Evolutionary conservation across 1,284 basidiomycete species (phyloP).

Genomic region (Vanrija pseudolonga): DNA sequence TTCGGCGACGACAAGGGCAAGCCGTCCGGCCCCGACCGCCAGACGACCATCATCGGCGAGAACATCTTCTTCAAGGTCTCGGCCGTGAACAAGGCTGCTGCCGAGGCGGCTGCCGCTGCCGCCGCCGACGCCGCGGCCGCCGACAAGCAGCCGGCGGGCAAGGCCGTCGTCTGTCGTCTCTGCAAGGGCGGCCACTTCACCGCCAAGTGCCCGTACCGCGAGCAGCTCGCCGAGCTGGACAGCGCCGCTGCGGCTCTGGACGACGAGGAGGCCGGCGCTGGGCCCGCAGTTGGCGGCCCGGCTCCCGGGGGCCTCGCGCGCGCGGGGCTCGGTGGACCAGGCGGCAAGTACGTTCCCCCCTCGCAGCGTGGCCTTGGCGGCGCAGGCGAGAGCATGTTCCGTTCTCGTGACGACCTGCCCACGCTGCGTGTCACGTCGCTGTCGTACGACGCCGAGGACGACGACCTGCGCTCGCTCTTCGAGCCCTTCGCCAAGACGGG

Average conservation of each 20-base stretch:
- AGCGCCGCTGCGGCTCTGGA: constrained; percentile 60
- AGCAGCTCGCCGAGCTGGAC: constrained; percentile 71
- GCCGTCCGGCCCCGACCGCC: constrained; percentile 81
- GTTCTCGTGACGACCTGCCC: constrained; percentile 79
- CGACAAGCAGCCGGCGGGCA: constrained; percentile 67
- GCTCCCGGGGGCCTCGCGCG: constrained; percentile 22
- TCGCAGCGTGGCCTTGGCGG: constrained; percentile 55
- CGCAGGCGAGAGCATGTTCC: constrained; percentile 77
- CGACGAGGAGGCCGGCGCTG: constrained; percentile 39
- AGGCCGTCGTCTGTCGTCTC: constrained; percentile 87
- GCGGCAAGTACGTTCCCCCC: constrained; percentile 88
- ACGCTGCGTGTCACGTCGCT: constrained; percentile 97
- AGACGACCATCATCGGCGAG: constrained; percentile 95
- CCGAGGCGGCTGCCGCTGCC: constrained; percentile 54
- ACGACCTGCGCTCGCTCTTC: constrained; percentile 90
- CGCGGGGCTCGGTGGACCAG: constrained; percentile 22
- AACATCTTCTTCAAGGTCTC: constrained; percentile 79
- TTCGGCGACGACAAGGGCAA: constrained; percentile 91
- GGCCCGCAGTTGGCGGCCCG: constrained; percentile 9
- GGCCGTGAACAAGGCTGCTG: constrained; percentile 72
- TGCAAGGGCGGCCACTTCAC: constrained; percentile 99
- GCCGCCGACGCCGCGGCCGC: constrained; percentile 64
- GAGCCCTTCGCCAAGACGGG: constrained; percentile 61
- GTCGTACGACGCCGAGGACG: constrained; percentile 90
- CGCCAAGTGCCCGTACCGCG: constrained; percentile 97